Evolutionary conservation across 1,284 basidiomycete genomes (phyloP).

Genomic region (Vanrija sp.): DNA sequence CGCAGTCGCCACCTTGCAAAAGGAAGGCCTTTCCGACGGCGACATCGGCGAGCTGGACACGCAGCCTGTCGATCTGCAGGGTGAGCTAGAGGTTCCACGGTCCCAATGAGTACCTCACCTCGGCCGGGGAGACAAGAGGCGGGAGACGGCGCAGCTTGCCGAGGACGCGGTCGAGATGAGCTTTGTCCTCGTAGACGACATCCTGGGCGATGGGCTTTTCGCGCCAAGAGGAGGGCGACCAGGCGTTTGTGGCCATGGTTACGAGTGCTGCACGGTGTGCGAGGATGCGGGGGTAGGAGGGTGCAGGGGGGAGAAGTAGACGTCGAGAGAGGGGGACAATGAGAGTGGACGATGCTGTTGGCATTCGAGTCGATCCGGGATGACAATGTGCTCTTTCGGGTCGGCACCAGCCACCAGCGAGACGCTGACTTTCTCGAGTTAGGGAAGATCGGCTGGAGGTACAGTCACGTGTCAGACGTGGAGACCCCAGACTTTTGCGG

Average conservation of each 20-base stretch:
- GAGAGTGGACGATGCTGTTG: background rate
- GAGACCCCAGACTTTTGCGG: no score
- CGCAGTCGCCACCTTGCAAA: conserved; percentile 94
- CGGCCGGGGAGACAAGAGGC: conserved; percentile 81
- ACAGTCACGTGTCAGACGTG: conserved; percentile 1
- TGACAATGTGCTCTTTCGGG: background rate
- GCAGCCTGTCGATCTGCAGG: conserved; percentile 74
- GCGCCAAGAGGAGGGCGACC: conserved; percentile 62
- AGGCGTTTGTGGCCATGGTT: conserved; percentile 23
- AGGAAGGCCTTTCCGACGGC: conserved; percentile 88
- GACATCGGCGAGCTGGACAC: conserved; percentile 72
- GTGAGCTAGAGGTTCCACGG: background rate
- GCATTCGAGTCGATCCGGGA: background rate
- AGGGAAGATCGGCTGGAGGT: background rate
- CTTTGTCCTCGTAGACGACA: conserved; percentile 48
- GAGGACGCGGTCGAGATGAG: conserved; percentile 61
- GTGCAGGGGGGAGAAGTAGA: no score
- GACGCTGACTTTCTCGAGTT: no score
- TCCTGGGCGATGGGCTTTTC: conserved; percentile 64
- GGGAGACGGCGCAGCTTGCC: conserved; percentile 69
- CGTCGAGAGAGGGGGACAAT: background rate
- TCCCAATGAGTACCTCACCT: conserved; percentile 56
- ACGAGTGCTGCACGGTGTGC: no score
- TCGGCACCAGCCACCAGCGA: background rate
- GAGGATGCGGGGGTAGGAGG: background rate